Evolutionary conservation across 805 yeast genomes (phyloP).

Genomic region (Hanseniaspora lindneri): DNA sequence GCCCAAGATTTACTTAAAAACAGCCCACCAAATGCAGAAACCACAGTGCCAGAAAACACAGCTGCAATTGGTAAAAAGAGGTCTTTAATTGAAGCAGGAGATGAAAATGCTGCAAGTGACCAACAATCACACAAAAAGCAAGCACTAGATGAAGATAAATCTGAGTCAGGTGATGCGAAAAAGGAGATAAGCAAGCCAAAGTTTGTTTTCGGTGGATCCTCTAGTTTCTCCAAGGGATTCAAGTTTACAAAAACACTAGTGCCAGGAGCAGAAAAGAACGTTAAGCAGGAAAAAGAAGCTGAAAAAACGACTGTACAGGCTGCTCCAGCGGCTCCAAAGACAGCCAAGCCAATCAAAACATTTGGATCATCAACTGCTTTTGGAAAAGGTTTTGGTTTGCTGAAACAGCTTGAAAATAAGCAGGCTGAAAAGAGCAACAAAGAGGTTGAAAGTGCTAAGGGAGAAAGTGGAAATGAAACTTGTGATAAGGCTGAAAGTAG

Average conservation of each 20-base stretch:
- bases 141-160: constrained; percentile 1
- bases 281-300: too few relatives aligned
- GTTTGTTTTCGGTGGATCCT: constrained; percentile 46
- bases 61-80: not conserved
- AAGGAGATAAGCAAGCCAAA: constrained; percentile 29
- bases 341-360: constrained; percentile 18
- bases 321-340: not conserved
- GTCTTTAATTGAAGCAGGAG: not conserved
- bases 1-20: too few relatives aligned
- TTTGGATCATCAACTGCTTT: constrained; percentile 36
- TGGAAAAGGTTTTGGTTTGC: constrained; percentile 24
- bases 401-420: constrained; percentile 17
- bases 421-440: too few relatives aligned
- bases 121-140: constrained; percentile 1
- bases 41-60: too few relatives aligned
- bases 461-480: too few relatives aligned
- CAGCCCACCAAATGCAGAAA: too few relatives aligned
- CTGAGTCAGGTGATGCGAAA: not conserved
- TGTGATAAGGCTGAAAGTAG: constrained; percentile 10
- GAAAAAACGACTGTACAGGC: not conserved
- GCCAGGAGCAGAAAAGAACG: not conserved
- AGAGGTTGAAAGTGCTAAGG: too few relatives aligned
- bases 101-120: not conserved
- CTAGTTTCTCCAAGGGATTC: constrained; percentile 37
- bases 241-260: constrained; percentile 19